Base-by-base conservation (phyloP, 768 basidiomycete genomes). In the Cystoderma amianthinum region DNA sequence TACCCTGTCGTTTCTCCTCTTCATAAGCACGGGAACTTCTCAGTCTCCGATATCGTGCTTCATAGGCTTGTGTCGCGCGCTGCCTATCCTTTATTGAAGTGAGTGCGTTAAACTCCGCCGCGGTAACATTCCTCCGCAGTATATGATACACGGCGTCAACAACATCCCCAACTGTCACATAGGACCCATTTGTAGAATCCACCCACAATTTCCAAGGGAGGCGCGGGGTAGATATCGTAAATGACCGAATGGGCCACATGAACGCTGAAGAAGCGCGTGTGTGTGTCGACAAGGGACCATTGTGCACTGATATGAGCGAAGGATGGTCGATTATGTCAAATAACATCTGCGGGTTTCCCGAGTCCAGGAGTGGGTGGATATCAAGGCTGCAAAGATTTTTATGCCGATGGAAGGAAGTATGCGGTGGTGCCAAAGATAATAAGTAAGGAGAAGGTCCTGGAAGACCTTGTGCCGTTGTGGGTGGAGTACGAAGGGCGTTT, bases 1-100 rank as follows among this genome's bases (percentile, higher is more conserved):
- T 62, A 0, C 76, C 78, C 38, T 67, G 65, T 3, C 53, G 57
- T 48, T 71, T 69, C 63, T 80, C 78, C 30, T 64, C 62, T 15
- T 64, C 65, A 32, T 65, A 64, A 0, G 54, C 60, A 23, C 53
- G 54, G 3, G 56, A 48, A 15, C 60, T 59, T 0, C 54, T 48
- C 9, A 67, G 59, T 4, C 68, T 59, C 6, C 62, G 44, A 48
- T 68, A 76, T 5, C 80, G 67, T 12, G 50, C 44, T 46, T 69
- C 68, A 51, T 76, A 82, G 16, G 76, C 72, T 2, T 47, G 50
- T 2, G 65, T 63, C 5, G 78, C 71, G 18, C 57, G 51, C 17
- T 62, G 58, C 40, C 55, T 62, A 17, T 58, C 60, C 2, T 60
- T 52, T 22, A 61, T 50, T 1, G 61, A 62, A 0, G 62, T 65